Percentiles rank a stretch among this genome's conserved stretches.
Conservation (phyloP, 2,329 filamentous ascomycete species). For the Cytospora chrysosperma region DNA sequence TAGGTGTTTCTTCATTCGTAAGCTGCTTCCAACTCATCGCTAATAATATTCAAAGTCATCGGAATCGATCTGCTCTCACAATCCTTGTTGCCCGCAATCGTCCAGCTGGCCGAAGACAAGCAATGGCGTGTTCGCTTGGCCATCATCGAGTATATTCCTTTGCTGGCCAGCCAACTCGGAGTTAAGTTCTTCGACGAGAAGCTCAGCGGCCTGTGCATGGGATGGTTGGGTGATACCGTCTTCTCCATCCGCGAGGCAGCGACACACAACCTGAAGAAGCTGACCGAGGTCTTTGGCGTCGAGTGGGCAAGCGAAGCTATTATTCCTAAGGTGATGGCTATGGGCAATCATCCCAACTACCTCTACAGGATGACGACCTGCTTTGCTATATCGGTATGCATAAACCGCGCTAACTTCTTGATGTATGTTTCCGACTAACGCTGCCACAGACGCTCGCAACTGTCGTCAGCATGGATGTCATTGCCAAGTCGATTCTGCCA, state of each 20-base stretch:
- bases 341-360: slow-evolving; percentile 98
- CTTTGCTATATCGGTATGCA: slow-evolving; percentile 92
- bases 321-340: slow-evolving; percentile 96
- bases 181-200: slow-evolving; percentile 99
- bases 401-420: slow-evolving; percentile 22
- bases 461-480: slow-evolving; percentile 90
- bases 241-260: slow-evolving; percentile 98
- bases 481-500: slow-evolving; percentile 87
- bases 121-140: slow-evolving; percentile 97
- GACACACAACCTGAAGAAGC: slow-evolving; percentile 95
- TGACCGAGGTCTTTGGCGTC: slow-evolving; percentile 97
- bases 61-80: slow-evolving; percentile 96
- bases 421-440: slow-evolving; percentile 17
- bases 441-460: slow-evolving; percentile 76
- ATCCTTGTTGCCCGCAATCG: slow-evolving; percentile 93
- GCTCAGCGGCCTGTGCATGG: slow-evolving; percentile 92
- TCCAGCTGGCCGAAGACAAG: slow-evolving; percentile 97
- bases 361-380: slow-evolving; percentile 99
- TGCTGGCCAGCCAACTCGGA: slow-evolving; percentile 91
- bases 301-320: slow-evolving; percentile 97
- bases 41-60: slow-evolving; percentile 60
- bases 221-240: slow-evolving; percentile 96
- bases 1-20: slow-evolving; percentile 39
- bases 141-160: slow-evolving; percentile 98
- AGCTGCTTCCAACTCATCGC: background rate